Evolutionary conservation across 805 yeast species (phyloP).

Genomic region (Metschnikowia proteae): DNA sequence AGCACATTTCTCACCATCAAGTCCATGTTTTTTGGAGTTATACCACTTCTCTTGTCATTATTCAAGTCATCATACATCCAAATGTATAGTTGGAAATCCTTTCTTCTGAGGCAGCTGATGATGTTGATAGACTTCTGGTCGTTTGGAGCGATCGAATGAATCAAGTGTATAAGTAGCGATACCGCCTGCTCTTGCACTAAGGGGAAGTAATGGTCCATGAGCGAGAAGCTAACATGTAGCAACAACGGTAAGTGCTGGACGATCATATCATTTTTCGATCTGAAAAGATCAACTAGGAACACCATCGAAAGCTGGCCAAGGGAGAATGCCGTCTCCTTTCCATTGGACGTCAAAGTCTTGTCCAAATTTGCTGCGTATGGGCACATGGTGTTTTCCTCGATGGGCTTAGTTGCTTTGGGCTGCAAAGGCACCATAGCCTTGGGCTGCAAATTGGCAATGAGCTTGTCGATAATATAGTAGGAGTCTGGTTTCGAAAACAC

Average conservation of each 20-base stretch:
- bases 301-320: slow-evolving; percentile 83
- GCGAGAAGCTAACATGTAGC: slow-evolving; percentile 72
- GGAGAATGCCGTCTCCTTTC: slow-evolving; percentile 75
- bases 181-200: slow-evolving; percentile 83
- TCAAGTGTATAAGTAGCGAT: slow-evolving; percentile 65
- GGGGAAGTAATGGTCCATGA: slow-evolving; percentile 82
- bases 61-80: slow-evolving; percentile 90
- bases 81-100: slow-evolving; percentile 42
- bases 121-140: slow-evolving; percentile 54
- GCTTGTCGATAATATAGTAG: slow-evolving; percentile 50
- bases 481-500: slow-evolving; percentile 51
- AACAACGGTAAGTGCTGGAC: slow-evolving; percentile 62
- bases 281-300: slow-evolving; percentile 75
- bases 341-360: slow-evolving; percentile 48
- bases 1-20: slow-evolving; percentile 59
- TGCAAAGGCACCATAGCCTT: slow-evolving; percentile 83
- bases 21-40: slow-evolving; percentile 87
- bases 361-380: slow-evolving; percentile 79
- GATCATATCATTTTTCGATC: slow-evolving; percentile 61
- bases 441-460: slow-evolving; percentile 73
- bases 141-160: slow-evolving; percentile 58
- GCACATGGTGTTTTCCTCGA: slow-evolving; percentile 26
- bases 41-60: slow-evolving; percentile 65
- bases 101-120: slow-evolving; percentile 53
- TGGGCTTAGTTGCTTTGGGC: slow-evolving; percentile 19